Evolutionary conservation across 768 basidiomycete genomes (phyloP).

Genomic region (Kwoniella dejecticola): DNA sequence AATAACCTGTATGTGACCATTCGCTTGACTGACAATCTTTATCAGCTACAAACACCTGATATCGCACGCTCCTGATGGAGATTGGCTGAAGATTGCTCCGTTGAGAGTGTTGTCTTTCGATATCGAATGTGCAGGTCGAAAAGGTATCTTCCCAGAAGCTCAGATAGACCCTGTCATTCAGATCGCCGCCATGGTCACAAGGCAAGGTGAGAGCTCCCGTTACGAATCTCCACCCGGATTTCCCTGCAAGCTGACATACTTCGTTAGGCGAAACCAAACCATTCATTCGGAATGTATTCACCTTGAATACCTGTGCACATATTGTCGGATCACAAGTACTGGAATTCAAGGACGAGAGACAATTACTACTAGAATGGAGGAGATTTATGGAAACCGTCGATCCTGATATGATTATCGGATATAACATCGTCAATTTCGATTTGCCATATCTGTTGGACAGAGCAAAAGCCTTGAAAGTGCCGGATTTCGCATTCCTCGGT

Average conservation of each 20-base stretch:
- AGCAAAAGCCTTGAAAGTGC: conserved; percentile 74
- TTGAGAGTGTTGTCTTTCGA: conserved; percentile 94
- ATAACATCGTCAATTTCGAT: conserved; percentile 93
- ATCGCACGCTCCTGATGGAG: conserved; percentile 86
- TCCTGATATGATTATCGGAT: conserved; percentile 94
- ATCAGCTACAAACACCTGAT: conserved; percentile 78
- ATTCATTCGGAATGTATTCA: conserved; percentile 95
- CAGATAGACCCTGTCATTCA: conserved; percentile 91
- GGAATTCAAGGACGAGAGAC: conserved; percentile 71
- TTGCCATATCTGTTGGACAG: conserved; percentile 93
- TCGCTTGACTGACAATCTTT: conserved; percentile 1
- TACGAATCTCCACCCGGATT: neutral
- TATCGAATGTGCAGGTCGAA: conserved; percentile 97
- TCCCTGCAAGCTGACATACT: neutral
- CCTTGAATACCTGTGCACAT: conserved; percentile 87
- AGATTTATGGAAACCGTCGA: conserved; percentile 87
- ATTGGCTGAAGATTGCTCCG: conserved; percentile 90
- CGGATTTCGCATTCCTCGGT: conserved; percentile 73
- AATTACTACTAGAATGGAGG: conserved; percentile 80
- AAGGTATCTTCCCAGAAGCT: conserved; percentile 95
- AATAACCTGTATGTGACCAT: neutral
- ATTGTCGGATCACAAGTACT: conserved; percentile 98
- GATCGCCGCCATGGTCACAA: conserved; percentile 98
- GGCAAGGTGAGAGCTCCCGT: conserved; percentile 82
- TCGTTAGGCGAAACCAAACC: conserved; percentile 79